Evolutionary conservation across 495 filamentous ascomycete species (phyloP), one percentile per base, ranked within the genome.

Genomic region (Lentithecium fluviatile): DNA sequence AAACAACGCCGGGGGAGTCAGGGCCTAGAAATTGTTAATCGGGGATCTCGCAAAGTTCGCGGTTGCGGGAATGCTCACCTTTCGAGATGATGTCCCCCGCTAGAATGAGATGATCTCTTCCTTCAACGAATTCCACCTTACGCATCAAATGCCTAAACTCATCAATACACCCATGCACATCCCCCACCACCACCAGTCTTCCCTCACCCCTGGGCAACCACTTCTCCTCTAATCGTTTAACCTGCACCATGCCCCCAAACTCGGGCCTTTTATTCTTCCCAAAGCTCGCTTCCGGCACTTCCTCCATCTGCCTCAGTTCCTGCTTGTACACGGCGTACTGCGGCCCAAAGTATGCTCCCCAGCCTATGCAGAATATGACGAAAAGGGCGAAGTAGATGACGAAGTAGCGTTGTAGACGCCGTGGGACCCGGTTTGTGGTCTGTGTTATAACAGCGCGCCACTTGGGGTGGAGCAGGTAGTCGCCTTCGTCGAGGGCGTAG

Each of bases 1-100:
- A 83, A 26, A 98, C 78, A 0, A 96, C 90, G 26, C 88, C 89
- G 1, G 75, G 49, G 55, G 88, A 92, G 69, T 95, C 85, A 10
- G 93, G 93, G 7, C 94, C 62, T 64, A 45, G 7, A 17, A 13
- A 45, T n/a, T 63, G 36, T 57, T 34, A 52, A 20, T 29, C 48
- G 8, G 3, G 23, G 13, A 21, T 29, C 17, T 36, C 20, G 3
- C 32, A n/a, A 43, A n/a, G 19, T 2, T 1, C 5, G 42, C 23
- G 45, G 17, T 37, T 20, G 6, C 47, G 13, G 43, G 24, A 36
- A 19, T 26, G 25, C 57, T 13, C 24, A 64, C 60, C 94, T 72
- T 95, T 96, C 65, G 86, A 84, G 65, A 97, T 84, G 62, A 96
- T 77, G 70, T 97, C 92, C 8, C 94, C 94, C 4, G 84, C 80